These are phyloP conservation scores for Aspergillus quadricinctus DNA, from an alignment of 2,329 filamentous ascomycete genomes.

Conservation along the genomic window DNA sequence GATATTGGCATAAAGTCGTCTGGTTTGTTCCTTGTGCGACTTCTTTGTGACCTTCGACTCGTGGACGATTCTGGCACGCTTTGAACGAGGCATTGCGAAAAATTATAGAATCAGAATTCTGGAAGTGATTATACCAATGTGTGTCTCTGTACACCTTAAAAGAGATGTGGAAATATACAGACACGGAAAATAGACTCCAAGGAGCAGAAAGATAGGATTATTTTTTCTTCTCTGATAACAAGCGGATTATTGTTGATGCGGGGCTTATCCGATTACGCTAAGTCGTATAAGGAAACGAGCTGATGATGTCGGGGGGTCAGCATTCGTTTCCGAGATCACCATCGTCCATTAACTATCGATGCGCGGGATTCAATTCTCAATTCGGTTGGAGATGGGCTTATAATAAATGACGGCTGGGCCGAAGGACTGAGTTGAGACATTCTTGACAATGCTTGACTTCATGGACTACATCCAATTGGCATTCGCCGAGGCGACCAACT, in stretches of 20 bases:
- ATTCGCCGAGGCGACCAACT: constrained; percentile 80
- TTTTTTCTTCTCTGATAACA: constrained; percentile 38
- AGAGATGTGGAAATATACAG: constrained; percentile 12
- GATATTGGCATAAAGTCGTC: constrained; percentile 82
- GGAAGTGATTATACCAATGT: neutral
- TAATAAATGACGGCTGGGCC: neutral
- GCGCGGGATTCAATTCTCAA: neutral
- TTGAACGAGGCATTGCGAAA: constrained; percentile 84
- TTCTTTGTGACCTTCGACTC: constrained; percentile 91
- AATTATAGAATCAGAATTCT: neutral
- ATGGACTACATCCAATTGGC: constrained; percentile 95
- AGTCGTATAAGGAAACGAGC: constrained; percentile 29
- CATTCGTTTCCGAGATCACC: constrained; percentile 2
- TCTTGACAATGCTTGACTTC: constrained; percentile 75
- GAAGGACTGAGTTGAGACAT: neutral
- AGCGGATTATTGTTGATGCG: constrained; percentile 34
- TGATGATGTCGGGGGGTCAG: constrained; percentile 12
- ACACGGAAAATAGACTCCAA: constrained; percentile 14
- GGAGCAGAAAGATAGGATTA: constrained; percentile 24
- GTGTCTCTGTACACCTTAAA: neutral
- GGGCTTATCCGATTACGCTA: constrained; percentile 35
- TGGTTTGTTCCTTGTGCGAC: constrained; percentile 79
- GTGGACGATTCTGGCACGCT: constrained; percentile 83
- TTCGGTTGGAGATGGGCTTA: neutral
- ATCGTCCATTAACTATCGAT: neutral